Percentiles rank a stretch among this genome's conserved stretches.
These are phyloP conservation scores for Themeda triandra DNA, from an alignment of 176 grass and related monocot genomes.

Conservation along the genomic window DNA sequence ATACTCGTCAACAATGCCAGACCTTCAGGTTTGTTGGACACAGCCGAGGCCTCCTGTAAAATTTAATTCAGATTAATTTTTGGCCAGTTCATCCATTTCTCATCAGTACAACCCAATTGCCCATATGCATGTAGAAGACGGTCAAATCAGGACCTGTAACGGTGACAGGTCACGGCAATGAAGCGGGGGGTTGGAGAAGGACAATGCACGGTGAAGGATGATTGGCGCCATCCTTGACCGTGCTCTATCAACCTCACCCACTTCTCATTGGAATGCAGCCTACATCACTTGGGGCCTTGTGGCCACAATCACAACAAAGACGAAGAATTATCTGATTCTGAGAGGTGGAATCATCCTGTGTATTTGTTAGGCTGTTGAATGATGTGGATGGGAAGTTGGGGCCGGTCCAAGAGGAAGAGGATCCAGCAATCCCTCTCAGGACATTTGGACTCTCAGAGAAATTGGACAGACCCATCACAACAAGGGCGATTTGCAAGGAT, in stretches of 20 bases:
- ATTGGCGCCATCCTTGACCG: background rate
- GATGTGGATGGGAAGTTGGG: background rate
- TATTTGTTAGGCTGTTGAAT: background rate
- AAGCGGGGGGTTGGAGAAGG: background rate
- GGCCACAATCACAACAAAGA: background rate
- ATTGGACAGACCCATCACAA: conserved; percentile 4
- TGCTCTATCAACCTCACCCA: background rate
- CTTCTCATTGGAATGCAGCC: conserved; percentile 1
- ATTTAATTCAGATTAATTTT: background rate
- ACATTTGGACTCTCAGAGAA: background rate
- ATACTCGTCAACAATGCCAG: conserved; percentile 20
- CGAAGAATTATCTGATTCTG: background rate
- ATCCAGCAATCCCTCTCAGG: conserved; percentile 1
- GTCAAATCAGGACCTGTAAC: background rate
- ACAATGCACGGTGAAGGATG: conserved; percentile 22
- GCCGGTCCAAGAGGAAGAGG: background rate
- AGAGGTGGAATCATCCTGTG: background rate
- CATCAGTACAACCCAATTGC: background rate
- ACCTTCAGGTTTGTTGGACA: background rate
- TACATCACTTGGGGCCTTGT: background rate
- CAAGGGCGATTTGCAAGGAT: background rate
- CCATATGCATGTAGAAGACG: background rate
- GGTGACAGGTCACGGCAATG: background rate
- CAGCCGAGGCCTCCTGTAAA: conserved; percentile 9
- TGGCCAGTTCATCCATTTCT: background rate